These are phyloP conservation scores for Phytophthora cactorum DNA, from an alignment of 352 stramenopile species.

Conservation along the genomic window DNA sequence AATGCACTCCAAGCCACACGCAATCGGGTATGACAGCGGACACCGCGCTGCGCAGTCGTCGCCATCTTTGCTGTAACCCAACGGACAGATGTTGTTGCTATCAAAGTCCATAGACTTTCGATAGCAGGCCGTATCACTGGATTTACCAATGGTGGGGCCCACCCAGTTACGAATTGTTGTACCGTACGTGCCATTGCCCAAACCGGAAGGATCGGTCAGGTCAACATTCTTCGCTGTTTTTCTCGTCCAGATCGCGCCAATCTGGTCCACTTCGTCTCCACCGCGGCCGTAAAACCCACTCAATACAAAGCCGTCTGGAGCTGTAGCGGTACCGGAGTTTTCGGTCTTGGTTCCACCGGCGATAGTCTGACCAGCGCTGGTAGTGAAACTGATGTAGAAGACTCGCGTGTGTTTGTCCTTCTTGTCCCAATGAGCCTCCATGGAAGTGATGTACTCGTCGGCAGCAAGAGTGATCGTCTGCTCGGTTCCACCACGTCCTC, in stretches of 20 bases:
- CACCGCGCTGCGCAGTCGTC: slow-evolving; percentile 26
- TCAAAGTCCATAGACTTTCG: slow-evolving; percentile 24
- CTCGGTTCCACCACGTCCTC: slow-evolving; percentile 41
- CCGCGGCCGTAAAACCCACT: slow-evolving; percentile 29
- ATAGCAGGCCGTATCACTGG: slow-evolving; percentile 31
- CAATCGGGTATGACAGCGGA: slow-evolving; percentile 33
- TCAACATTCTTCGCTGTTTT: slow-evolving; percentile 21
- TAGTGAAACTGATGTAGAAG: slow-evolving; percentile 55
- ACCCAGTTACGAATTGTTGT: slow-evolving; percentile 37
- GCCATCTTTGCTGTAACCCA: slow-evolving; percentile 30
- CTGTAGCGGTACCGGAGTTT: slow-evolving; percentile 1
- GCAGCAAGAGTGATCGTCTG: slow-evolving; percentile 43
- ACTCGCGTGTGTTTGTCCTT: slow-evolving; percentile 43
- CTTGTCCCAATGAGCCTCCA: slow-evolving; percentile 58
- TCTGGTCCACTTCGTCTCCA: slow-evolving; percentile 31
- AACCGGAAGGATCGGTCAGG: slow-evolving; percentile 24
- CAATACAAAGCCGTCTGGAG: slow-evolving; percentile 33
- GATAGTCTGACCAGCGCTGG: slow-evolving; percentile 39
- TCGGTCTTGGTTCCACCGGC: slow-evolving; percentile 35
- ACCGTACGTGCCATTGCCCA: slow-evolving; percentile 30
- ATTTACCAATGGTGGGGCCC: slow-evolving; percentile 23
- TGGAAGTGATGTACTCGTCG: slow-evolving; percentile 30
- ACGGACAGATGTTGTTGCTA: slow-evolving; percentile 30
- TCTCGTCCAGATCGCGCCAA: slow-evolving; percentile 37
- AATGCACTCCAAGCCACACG: slow-evolving; percentile 33